A percentile compares a stretch with the other conserved stretches of the same genome.
Evolutionary conservation across 2,329 filamentous ascomycete genomes (phyloP).

Genomic region (Diaporthe sp.): DNA sequence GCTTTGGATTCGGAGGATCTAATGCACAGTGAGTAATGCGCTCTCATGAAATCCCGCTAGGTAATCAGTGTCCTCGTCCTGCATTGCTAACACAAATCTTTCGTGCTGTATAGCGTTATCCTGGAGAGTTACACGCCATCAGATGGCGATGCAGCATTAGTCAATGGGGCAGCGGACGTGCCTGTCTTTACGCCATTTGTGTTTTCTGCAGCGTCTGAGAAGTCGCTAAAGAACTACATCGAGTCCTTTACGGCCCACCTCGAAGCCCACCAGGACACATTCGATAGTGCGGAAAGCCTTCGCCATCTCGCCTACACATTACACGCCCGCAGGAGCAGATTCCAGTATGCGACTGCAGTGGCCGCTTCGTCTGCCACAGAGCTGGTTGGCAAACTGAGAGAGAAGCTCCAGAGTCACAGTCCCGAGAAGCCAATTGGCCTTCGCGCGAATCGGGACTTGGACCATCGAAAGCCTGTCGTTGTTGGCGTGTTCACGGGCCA

Average conservation of each 20-base stretch:
- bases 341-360: neutral
- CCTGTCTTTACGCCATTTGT: neutral
- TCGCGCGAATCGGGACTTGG: neutral
- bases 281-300: neutral
- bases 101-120: neutral
- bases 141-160: neutral
- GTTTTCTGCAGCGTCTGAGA: neutral
- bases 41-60: neutral
- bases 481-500: constrained; percentile 31
- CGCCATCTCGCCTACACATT: neutral
- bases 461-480: neutral
- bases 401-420: neutral
- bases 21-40: constrained; percentile 51
- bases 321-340: neutral
- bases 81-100: neutral
- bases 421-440: neutral
- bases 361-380: neutral
- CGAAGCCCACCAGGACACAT: neutral
- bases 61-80: neutral
- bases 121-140: neutral
- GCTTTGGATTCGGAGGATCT: constrained; percentile 52
- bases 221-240: neutral
- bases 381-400: neutral
- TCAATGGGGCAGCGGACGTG: neutral
- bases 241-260: neutral